Base-by-base conservation (phyloP, 202 grass and related monocot genomes). In the Musa balbisiana region DNA sequence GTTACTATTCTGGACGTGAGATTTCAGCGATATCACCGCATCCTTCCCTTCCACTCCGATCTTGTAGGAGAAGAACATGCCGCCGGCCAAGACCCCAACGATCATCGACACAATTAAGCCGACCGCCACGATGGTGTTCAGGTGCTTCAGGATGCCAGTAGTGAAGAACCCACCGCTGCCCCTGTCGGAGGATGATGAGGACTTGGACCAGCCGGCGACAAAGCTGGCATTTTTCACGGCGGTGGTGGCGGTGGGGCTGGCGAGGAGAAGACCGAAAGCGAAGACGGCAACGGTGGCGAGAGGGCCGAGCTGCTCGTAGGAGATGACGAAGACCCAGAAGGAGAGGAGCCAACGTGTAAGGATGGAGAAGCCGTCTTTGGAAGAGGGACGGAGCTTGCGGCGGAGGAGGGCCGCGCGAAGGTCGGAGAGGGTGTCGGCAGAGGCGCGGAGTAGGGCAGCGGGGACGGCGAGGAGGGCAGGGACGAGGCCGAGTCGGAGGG, bases 41-140 rank as follows among this genome's bases (percentile, higher is more conserved):
- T 99, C 91, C 84, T 89, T 99, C 55, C 95, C 91, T 77, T 99
- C 95, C 15, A 99, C 82, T 16, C 91, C 89, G 16, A 99, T 95
- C 84, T 99, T 92, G 82, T 99, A 99, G 25, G 91, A 92, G 83
- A 99, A 99, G 86, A 99, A 99, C 53, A 89, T 73, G 79, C 85
- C 84, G 74, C 91, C 95, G 6, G 80, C 73, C 10, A 99, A 55
- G 76, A 95, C 88, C 0, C 95, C 95, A 0, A 84, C 51, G 43
- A 95, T 95, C 95, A 95, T 90, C n/a, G 89, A 80, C 1, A 95
- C 76, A 81, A 99, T 95, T 66, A 99, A 81, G 9, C 89, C 91
- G 1, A 99, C 9, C 8, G 89, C 89, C 51, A 95, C 80, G 26
- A 99, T 85, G 11, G 91, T 99, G 79, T 79, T 88, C 20, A 92